Base-by-base conservation (phyloP, 2,329 filamentous ascomycete species). In the Penicillium sp. region DNA sequence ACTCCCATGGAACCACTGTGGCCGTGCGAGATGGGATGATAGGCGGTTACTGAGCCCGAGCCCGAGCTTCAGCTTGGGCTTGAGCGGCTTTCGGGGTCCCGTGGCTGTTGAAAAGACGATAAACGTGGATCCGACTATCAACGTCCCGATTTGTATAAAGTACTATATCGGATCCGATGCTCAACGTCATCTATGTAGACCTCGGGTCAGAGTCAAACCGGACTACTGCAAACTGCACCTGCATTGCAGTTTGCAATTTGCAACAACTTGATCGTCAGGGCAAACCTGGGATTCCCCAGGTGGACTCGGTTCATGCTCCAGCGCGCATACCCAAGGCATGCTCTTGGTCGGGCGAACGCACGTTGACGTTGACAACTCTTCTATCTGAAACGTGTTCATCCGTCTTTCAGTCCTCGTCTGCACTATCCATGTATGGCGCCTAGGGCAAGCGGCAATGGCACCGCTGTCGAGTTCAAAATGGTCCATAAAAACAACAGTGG, bases 1-100 rank as follows among this genome's bases (percentile, higher is more conserved):
- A n/a, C n/a, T n/a, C 30, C 52, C 50, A 53, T 46, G 52, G 45
- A 30, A 42, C 44, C 41, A 13, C 4, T 50, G 51, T 56, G 56
- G 51, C 50, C 29, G 48, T 54, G 46, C 46, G 15, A 23, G 9
- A 27, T n/a, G 2, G 23, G 45, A 9, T 54, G 48, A 58, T 52
- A 48, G 56, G 53, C 17, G 53, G 49, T 45, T 47, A n/a, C 23
- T 15, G 41, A 13, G 32, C 21, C 51, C 45, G 48, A 30, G n/a
- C n/a, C n/a, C n/a, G n/a, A n/a, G n/a, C n/a, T n/a, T n/a, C n/a
- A n/a, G n/a, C n/a, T n/a, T n/a, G n/a, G n/a, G n/a, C n/a, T n/a
- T n/a, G n/a, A n/a, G n/a, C n/a, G 9, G 21, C 18, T 17, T n/a
- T 24, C 18, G 15, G 34, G 18, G 34, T 37, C 34, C 32, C 32